Conservation (phyloP, 176 grass and related monocot species). For the Musa itinerans region DNA sequence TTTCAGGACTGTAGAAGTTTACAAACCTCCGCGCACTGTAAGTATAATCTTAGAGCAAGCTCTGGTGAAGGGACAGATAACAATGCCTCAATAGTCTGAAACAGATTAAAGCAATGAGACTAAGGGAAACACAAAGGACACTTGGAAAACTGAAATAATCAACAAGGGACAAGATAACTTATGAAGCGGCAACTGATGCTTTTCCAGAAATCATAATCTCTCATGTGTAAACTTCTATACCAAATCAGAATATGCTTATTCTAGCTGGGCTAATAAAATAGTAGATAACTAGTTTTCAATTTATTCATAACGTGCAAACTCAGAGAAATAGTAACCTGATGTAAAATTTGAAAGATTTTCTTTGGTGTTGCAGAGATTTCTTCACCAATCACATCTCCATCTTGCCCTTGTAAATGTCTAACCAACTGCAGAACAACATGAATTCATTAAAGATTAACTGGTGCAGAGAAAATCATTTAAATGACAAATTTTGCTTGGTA, state of each 20-base stretch:
- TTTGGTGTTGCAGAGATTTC: slow-evolving; percentile 84
- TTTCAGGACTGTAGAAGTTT: slow-evolving; percentile 1
- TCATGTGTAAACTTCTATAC: too few species aligned
- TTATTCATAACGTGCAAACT: background rate
- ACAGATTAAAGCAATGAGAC: background rate
- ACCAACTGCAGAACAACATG: slow-evolving; percentile 60
- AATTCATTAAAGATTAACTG: background rate
- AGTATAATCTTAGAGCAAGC: slow-evolving; percentile 58
- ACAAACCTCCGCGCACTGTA: slow-evolving; percentile 72
- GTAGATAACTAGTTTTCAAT: background rate
- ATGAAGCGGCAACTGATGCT: background rate
- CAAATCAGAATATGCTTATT: too few species aligned
- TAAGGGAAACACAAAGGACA: background rate
- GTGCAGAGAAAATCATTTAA: background rate
- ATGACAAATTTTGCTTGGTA: background rate
- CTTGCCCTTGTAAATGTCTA: slow-evolving; percentile 89
- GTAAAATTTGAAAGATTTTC: slow-evolving; percentile 97
- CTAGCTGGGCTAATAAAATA: too few species aligned
- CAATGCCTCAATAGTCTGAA: slow-evolving; percentile 66
- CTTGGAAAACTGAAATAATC: background rate
- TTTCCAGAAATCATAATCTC: too few species aligned
- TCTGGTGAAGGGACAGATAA: slow-evolving; percentile 61
- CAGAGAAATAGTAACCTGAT: slow-evolving; percentile 45
- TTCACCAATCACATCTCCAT: slow-evolving; percentile 79
- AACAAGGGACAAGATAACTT: background rate